phyloP scores from a whole-genome alignment of 2,329 filamentous ascomycete species.

The Mycocentrospora acerina region DNA sequence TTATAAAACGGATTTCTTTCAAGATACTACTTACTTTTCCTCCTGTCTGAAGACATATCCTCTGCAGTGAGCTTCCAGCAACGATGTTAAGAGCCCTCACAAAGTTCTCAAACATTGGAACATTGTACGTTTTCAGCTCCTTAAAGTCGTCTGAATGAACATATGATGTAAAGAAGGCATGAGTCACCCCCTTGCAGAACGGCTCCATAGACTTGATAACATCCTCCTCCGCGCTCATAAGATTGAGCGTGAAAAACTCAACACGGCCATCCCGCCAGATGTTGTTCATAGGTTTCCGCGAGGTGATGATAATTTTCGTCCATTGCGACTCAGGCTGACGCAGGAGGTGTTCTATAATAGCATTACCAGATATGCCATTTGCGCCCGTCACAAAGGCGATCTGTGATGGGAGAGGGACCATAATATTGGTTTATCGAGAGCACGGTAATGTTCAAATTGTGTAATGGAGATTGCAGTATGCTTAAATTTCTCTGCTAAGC shows the following conservation, averaged over 20 bases:
- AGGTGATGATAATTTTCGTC: conserved; percentile 12
- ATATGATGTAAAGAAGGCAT: conserved; percentile 12
- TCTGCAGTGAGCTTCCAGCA: neutral
- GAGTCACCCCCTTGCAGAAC: conserved; percentile 4
- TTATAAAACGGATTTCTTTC: too few relatives aligned
- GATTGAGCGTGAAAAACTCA: conserved; percentile 6
- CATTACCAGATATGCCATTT: conserved; percentile 1
- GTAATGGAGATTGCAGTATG: too few relatives aligned
- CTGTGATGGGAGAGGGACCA: too few relatives aligned
- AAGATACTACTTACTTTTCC: too few relatives aligned
- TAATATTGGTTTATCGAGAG: too few relatives aligned
- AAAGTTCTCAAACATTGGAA: conserved; percentile 4
- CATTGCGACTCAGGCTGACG: conserved; percentile 1
- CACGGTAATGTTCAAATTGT: too few relatives aligned
- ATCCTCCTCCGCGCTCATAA: neutral
- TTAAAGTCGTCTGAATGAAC: conserved; percentile 8
- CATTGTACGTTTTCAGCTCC: conserved; percentile 3
- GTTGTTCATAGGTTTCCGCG: conserved; percentile 6
- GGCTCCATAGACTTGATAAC: conserved; percentile 3
- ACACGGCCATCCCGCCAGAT: conserved; percentile 5
- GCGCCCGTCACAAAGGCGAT: neutral
- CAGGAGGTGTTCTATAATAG: conserved; percentile 3
- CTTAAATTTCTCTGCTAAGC: too few relatives aligned
- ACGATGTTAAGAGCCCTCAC: conserved; percentile 3
- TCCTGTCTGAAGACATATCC: conserved; percentile 7